phyloP scores from a whole-genome alignment of 2,329 filamentous ascomycete genomes.

The Curvularia hawaiiensis region DNA sequence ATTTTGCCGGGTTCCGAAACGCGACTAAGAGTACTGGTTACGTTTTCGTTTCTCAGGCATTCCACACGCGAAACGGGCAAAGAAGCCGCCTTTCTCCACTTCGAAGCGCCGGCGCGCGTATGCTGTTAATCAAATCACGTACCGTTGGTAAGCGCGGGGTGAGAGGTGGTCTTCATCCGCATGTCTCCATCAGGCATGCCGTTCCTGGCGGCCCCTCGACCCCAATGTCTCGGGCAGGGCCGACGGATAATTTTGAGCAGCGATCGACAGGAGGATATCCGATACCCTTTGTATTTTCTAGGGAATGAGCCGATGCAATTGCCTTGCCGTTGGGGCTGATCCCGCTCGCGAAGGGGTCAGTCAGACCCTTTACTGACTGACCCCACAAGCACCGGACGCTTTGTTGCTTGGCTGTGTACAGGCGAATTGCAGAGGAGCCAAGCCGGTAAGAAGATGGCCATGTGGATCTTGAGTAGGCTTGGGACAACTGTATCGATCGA shows the following conservation, averaged over 20 bases:
- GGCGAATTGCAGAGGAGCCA: neutral
- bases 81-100: constrained; percentile 6
- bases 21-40: constrained; percentile 13
- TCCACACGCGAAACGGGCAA: constrained; percentile 10
- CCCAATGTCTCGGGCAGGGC: neutral
- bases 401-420: neutral
- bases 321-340: neutral
- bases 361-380: constrained; percentile 2
- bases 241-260: neutral
- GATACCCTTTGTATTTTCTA: neutral
- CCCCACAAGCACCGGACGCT: constrained; percentile 2
- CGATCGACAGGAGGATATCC: neutral
- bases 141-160: constrained; percentile 13
- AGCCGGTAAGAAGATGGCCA: neutral
- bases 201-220: constrained; percentile 4
- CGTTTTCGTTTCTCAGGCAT: constrained; percentile 15
- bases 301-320: neutral
- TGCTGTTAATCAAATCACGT: neutral
- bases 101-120: neutral
- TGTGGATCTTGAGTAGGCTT: neutral
- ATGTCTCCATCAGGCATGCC: constrained; percentile 6
- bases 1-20: constrained; percentile 13
- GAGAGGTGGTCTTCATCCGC: neutral
- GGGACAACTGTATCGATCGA: neutral
- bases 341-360: neutral